Percentiles rank a stretch among this genome's conserved stretches.
Conservation (phyloP, 1,284 basidiomycete species). For the Earliella scabrosa region DNA sequence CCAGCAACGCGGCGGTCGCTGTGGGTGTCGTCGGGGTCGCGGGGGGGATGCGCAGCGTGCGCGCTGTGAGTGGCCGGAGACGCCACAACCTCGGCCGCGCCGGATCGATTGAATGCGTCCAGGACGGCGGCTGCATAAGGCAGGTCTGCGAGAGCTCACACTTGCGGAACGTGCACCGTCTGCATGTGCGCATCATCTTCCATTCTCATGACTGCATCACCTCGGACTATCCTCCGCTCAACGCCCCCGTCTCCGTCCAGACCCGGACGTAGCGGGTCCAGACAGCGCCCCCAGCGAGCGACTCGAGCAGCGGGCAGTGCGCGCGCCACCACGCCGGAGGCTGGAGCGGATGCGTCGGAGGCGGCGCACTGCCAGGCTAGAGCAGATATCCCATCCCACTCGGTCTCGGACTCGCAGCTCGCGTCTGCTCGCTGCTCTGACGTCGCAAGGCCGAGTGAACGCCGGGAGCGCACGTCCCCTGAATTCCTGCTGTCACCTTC, state of each 20-base stretch:
- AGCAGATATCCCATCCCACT: too few relatives aligned
- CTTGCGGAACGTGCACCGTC: conserved; percentile 24
- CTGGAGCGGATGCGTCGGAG: conserved; percentile 13
- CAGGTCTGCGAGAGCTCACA: conserved; percentile 13
- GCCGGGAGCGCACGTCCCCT: conserved; percentile 13
- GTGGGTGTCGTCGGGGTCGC: not conserved
- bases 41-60: not conserved
- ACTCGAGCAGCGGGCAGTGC: conserved; percentile 19
- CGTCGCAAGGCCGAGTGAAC: conserved; percentile 22
- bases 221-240: conserved; percentile 19
- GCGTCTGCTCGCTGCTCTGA: conserved; percentile 1
- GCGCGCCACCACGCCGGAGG: conserved; percentile 9
- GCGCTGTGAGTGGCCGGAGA: conserved; percentile 1
- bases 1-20: not conserved
- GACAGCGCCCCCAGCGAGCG: not conserved
- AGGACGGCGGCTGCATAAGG: conserved; percentile 20
- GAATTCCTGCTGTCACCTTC: conserved; percentile 5
- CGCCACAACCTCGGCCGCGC: conserved; percentile 22
- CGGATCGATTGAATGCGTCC: conserved; percentile 29
- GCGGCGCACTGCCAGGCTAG: not conserved
- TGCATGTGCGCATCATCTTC: conserved; percentile 30
- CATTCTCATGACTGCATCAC: conserved; percentile 30
- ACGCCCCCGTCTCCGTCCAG: not conserved
- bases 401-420: conserved; percentile 6
- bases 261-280: not conserved